Evolutionary conservation across 2,329 filamentous ascomycete species (phyloP).

Genomic region (Coniochaeta pulveracea): DNA sequence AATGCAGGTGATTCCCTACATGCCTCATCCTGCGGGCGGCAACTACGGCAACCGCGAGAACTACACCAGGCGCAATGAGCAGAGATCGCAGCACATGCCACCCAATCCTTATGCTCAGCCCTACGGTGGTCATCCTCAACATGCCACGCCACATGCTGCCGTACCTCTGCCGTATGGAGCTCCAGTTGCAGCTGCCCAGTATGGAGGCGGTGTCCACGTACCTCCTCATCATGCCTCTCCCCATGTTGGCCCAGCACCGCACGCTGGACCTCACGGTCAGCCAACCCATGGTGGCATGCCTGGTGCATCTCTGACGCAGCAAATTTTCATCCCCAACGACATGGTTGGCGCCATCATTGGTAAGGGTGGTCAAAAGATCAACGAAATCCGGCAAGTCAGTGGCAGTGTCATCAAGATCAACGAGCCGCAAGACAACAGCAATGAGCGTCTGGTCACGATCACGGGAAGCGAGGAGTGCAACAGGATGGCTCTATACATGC

Average conservation of each 20-base stretch:
- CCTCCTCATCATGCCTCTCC: slow-evolving; percentile 60
- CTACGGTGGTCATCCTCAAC: slow-evolving; percentile 55
- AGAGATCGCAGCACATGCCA: slow-evolving; percentile 64
- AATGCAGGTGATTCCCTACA: slow-evolving; percentile 98
- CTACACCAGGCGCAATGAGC: slow-evolving; percentile 65
- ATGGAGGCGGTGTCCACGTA: slow-evolving; percentile 60
- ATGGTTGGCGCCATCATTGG: slow-evolving; percentile 99
- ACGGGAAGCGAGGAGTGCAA: slow-evolving; percentile 98
- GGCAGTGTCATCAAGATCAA: slow-evolving; percentile 99
- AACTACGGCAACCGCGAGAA: slow-evolving; percentile 88
- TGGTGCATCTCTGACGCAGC: slow-evolving; percentile 83
- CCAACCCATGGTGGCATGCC: slow-evolving; percentile 62
- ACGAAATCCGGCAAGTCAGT: slow-evolving; percentile 93
- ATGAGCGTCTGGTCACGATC: slow-evolving; percentile 93
- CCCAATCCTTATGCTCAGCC: slow-evolving; percentile 66
- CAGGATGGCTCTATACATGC: slow-evolving; percentile 99
- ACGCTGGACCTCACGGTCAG: slow-evolving; percentile 59
- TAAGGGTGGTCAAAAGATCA: slow-evolving; percentile 98
- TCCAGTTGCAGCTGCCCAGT: slow-evolving; percentile 63
- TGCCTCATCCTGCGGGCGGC: slow-evolving; percentile 82
- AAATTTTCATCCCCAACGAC: slow-evolving; percentile 98
- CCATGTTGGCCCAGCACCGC: slow-evolving; percentile 42
- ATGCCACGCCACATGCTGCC: slow-evolving; percentile 50
- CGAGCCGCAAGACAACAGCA: slow-evolving; percentile 97
- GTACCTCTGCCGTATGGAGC: slow-evolving; percentile 73